phyloP scores from a whole-genome alignment of 768 basidiomycete species.

The Russula sp. region DNA sequence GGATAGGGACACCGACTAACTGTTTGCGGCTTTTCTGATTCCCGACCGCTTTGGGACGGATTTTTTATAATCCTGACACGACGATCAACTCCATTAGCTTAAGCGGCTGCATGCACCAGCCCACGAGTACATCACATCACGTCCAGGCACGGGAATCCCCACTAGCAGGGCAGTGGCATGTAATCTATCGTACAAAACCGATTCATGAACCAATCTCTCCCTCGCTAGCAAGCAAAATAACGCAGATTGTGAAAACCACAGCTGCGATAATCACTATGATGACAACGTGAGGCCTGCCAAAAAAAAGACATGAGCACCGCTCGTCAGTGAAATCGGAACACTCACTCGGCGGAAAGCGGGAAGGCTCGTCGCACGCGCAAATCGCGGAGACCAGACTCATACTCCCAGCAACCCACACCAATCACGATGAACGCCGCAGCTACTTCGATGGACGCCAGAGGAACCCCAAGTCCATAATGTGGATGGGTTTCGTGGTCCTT shows the following conservation, averaged over 20 bases:
- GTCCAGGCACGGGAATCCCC: neutral
- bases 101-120: no score
- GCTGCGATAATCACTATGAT: conserved; percentile 22
- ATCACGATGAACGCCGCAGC: conserved; percentile 47
- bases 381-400: conserved; percentile 49
- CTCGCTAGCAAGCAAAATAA: conserved; percentile 4
- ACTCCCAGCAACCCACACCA: conserved; percentile 58
- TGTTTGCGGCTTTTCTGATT: neutral
- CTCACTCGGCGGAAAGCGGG: conserved; percentile 47
- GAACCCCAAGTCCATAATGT: conserved; percentile 31
- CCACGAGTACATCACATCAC: neutral
- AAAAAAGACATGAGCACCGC: neutral
- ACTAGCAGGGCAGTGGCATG: neutral
- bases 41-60: neutral
- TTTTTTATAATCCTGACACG: neutral
- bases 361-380: conserved; percentile 54
- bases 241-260: conserved; percentile 1
- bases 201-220: conserved; percentile 1
- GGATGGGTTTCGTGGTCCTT: conserved; percentile 22
- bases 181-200: neutral
- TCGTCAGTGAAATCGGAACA: conserved; percentile 22
- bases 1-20: no score
- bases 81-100: no score
- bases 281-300: conserved; percentile 26
- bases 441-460: conserved; percentile 48